These are phyloP conservation scores for Trichoderma gamsii DNA, from an alignment of 495 filamentous ascomycete species.

Conservation along the genomic window DNA sequence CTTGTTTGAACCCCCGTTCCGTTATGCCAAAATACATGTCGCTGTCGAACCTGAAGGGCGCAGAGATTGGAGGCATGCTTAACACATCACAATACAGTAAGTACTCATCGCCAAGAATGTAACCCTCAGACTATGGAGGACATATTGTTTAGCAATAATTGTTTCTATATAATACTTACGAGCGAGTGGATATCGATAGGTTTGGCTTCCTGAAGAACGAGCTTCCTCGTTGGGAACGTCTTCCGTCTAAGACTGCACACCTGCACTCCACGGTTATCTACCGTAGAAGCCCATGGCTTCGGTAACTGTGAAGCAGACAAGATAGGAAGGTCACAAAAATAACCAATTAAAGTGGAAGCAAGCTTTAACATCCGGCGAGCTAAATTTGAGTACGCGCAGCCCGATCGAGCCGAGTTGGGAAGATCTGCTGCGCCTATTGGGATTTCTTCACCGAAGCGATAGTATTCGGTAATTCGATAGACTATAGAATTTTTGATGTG, in stretches of 20 bases:
- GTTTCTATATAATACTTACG: background rate
- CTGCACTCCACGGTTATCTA: background rate
- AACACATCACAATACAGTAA: too few species aligned
- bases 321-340: background rate
- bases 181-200: background rate
- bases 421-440: background rate
- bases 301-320: background rate
- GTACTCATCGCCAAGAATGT: too few species aligned
- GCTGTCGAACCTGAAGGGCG: too few species aligned
- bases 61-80: too few species aligned
- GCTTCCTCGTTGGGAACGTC: constrained; percentile 3
- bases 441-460: background rate
- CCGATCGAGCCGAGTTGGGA: background rate
- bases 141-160: too few species aligned
- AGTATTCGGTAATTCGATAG: too few species aligned
- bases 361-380: background rate
- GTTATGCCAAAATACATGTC: too few species aligned
- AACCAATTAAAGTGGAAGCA: background rate
- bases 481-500: background rate
- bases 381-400: background rate
- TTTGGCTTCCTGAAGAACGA: background rate
- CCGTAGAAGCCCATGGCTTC: background rate
- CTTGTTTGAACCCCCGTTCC: too few species aligned
- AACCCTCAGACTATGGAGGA: background rate
- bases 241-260: background rate